Percentiles rank a stretch among this genome's conserved stretches.
Evolutionary conservation across 768 basidiomycete genomes (phyloP).

Genomic region (Coprinopsis strossmayeri): DNA sequence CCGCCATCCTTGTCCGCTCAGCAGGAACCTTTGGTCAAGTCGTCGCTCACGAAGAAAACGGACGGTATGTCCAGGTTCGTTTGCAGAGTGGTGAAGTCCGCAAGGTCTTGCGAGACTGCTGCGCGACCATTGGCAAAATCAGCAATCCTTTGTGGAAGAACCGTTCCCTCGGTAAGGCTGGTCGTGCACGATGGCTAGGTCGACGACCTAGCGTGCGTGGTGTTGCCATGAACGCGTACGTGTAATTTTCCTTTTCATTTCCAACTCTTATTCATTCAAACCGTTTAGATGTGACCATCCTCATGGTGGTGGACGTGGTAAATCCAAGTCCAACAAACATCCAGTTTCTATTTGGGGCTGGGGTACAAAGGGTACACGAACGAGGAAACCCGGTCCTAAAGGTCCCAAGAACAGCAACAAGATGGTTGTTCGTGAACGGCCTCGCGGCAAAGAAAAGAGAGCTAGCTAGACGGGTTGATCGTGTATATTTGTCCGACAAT

Average conservation of each 20-base stretch:
- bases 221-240: slow-evolving; percentile 95
- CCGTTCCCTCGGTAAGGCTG: slow-evolving; percentile 84
- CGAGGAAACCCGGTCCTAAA: slow-evolving; percentile 87
- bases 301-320: slow-evolving; percentile 97
- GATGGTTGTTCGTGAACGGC: slow-evolving; percentile 82
- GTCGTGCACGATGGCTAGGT: slow-evolving; percentile 82
- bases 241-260: slow-evolving; percentile 13
- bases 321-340: slow-evolving; percentile 94
- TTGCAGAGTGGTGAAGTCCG: slow-evolving; percentile 92
- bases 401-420: slow-evolving; percentile 88
- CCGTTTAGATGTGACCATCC: slow-evolving; percentile 73
- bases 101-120: slow-evolving; percentile 72
- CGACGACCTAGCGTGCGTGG: slow-evolving; percentile 81
- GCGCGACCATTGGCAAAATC: slow-evolving; percentile 86
- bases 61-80: slow-evolving; percentile 73
- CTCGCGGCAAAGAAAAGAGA: slow-evolving; percentile 56
- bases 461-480: slow-evolving; percentile 5
- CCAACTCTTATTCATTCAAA: slow-evolving; percentile 3
- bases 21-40: slow-evolving; percentile 86
- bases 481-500: not conserved
- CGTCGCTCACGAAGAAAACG: slow-evolving; percentile 66
- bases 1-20: slow-evolving; percentile 78
- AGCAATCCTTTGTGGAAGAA: slow-evolving; percentile 90
- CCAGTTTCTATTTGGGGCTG: slow-evolving; percentile 91
- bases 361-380: slow-evolving; percentile 88